Conservation (phyloP, 2,329 filamentous ascomycete genomes). For the Aspergillus sp. region DNA sequence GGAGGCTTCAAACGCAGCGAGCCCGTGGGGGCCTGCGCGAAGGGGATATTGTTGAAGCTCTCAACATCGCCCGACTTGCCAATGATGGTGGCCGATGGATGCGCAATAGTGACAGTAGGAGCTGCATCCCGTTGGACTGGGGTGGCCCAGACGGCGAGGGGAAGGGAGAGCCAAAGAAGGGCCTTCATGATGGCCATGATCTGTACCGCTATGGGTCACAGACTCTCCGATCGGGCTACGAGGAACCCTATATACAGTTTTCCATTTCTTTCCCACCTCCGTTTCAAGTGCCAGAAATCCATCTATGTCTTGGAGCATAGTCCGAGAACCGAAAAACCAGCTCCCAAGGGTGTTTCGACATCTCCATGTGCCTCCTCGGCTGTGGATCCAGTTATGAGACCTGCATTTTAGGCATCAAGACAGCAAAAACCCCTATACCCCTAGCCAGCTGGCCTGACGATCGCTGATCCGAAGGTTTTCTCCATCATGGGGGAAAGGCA, state of each 20-base stretch:
- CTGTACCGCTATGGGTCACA: neutral
- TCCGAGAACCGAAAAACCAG: neutral
- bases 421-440: neutral
- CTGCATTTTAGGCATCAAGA: neutral
- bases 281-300: neutral
- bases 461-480: neutral
- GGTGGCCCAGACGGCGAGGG: conserved; percentile 15
- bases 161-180: conserved; percentile 12
- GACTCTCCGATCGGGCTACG: neutral
- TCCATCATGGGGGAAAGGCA: neutral
- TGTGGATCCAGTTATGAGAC: neutral
- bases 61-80: conserved; percentile 55
- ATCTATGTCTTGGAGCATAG: neutral
- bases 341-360: neutral
- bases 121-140: conserved; percentile 40
- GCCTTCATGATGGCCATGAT: conserved; percentile 8
- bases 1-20: conserved; percentile 69
- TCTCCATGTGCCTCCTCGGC: conserved; percentile 9
- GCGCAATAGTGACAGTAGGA: conserved; percentile 57
- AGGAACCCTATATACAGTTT: neutral
- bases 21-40: conserved; percentile 68
- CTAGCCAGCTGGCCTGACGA: neutral
- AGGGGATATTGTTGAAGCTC: conserved; percentile 73
- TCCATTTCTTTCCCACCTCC: neutral
- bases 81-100: conserved; percentile 54